Conservation (phyloP, 768 basidiomycete species). For the Tylopilus intermedius region DNA sequence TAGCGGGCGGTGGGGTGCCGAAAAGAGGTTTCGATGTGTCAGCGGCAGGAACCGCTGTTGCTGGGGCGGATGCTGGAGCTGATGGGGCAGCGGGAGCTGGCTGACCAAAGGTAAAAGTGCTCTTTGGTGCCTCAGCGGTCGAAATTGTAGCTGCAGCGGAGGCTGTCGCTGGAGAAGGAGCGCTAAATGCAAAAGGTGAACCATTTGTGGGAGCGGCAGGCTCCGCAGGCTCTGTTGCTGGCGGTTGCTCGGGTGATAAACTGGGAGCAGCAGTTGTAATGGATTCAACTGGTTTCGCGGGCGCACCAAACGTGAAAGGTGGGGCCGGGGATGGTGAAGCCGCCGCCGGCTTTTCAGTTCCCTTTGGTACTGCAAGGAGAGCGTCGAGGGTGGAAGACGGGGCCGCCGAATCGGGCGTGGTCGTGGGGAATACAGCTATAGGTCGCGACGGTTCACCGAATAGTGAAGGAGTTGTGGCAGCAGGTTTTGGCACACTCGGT, state of each 20-base stretch:
- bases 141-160: neutral
- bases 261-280: slow-evolving; percentile 2
- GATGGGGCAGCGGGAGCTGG: slow-evolving; percentile 9
- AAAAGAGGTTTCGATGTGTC: slow-evolving; percentile 44
- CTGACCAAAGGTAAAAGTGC: slow-evolving; percentile 31
- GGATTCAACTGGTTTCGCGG: slow-evolving; percentile 22
- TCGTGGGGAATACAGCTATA: slow-evolving; percentile 1
- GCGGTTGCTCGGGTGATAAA: slow-evolving; percentile 11
- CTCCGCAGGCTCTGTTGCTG: slow-evolving; percentile 5
- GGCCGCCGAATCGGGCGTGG: slow-evolving; percentile 1
- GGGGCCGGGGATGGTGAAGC: slow-evolving; percentile 6
- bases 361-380: slow-evolving; percentile 13
- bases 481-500: slow-evolving; percentile 2
- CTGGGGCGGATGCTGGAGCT: slow-evolving; percentile 5
- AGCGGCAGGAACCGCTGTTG: slow-evolving; percentile 12
- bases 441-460: slow-evolving; percentile 13
- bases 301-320: slow-evolving; percentile 29
- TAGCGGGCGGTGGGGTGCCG: slow-evolving; percentile 23
- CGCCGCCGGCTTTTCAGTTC: slow-evolving; percentile 13
- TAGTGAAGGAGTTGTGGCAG: slow-evolving; percentile 5
- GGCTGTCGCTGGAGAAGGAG: slow-evolving; percentile 11
- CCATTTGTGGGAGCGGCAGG: slow-evolving; percentile 4
- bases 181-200: slow-evolving; percentile 27
- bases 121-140: slow-evolving; percentile 30
- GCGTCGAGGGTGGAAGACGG: slow-evolving; percentile 6